Evolutionary conservation across 768 basidiomycete species (phyloP).

Genomic region (Leccinum incarnatum): DNA sequence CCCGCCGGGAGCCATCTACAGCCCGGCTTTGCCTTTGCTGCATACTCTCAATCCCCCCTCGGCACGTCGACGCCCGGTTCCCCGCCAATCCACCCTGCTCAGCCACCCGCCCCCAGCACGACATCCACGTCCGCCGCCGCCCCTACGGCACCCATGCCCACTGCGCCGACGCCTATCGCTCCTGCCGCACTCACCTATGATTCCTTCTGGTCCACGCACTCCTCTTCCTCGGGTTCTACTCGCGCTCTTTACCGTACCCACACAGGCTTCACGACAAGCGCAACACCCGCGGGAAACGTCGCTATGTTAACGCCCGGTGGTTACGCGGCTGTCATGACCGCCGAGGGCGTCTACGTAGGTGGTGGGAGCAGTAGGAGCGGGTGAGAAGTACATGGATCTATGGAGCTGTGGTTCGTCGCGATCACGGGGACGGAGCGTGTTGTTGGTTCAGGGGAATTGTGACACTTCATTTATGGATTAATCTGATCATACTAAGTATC

Average conservation of each 20-base stretch:
- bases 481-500: slow-evolving; percentile 21
- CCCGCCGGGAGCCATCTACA: slow-evolving; percentile 13
- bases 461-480: slow-evolving; percentile 21
- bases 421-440: background rate
- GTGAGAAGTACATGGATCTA: background rate
- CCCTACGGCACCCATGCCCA: background rate
- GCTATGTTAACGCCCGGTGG: slow-evolving; percentile 34
- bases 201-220: slow-evolving; percentile 61
- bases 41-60: background rate
- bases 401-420: background rate
- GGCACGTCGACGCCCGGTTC: background rate
- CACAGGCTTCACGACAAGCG: slow-evolving; percentile 28
- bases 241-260: slow-evolving; percentile 32
- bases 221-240: slow-evolving; percentile 28
- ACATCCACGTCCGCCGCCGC: background rate
- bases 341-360: slow-evolving; percentile 33
- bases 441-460: background rate
- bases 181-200: slow-evolving; percentile 50
- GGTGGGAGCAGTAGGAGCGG: slow-evolving; percentile 13
- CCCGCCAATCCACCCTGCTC: background rate
- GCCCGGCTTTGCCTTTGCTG: background rate
- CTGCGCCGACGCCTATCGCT: slow-evolving; percentile 10
- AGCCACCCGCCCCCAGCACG: background rate
- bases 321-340: slow-evolving; percentile 30
- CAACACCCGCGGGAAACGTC: slow-evolving; percentile 24